Evolutionary conservation across 495 filamentous ascomycete species (phyloP).

Genomic region (Penicillium herquei): DNA sequence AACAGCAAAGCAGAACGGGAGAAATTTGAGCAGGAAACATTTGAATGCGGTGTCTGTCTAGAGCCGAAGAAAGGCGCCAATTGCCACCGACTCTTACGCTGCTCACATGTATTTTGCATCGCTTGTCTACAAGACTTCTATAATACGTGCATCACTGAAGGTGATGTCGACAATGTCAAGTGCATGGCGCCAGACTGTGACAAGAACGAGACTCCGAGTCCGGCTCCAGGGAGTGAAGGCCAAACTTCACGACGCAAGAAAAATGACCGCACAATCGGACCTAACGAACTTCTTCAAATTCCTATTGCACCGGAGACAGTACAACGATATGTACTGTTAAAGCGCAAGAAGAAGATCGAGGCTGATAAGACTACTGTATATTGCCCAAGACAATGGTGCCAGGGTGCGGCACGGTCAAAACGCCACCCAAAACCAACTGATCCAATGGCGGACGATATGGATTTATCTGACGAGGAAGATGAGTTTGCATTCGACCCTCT

Average conservation of each 20-base stretch:
- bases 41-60: slow-evolving; percentile 86
- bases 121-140: slow-evolving; percentile 86
- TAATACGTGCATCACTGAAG: slow-evolving; percentile 80
- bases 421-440: slow-evolving; percentile 67
- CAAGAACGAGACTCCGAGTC: slow-evolving; percentile 45
- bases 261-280: slow-evolving; percentile 66
- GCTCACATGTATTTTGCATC: slow-evolving; percentile 88
- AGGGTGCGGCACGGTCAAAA: slow-evolving; percentile 80
- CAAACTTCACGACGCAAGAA: slow-evolving; percentile 39
- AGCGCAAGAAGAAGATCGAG: slow-evolving; percentile 88
- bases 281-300: slow-evolving; percentile 86
- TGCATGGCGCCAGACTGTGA: slow-evolving; percentile 78
- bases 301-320: slow-evolving; percentile 70
- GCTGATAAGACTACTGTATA: slow-evolving; percentile 91
- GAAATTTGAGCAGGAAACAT: slow-evolving; percentile 80
- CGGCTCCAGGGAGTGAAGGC: slow-evolving; percentile 13
- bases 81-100: slow-evolving; percentile 76
- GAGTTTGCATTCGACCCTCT: slow-evolving; percentile 30
- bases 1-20: slow-evolving; percentile 69
- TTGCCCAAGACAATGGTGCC: slow-evolving; percentile 91
- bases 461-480: slow-evolving; percentile 48
- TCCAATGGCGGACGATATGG: slow-evolving; percentile 48
- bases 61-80: slow-evolving; percentile 86
- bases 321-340: slow-evolving; percentile 81
- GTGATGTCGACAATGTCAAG: slow-evolving; percentile 71